Percentiles rank a stretch among this genome's conserved stretches.
phyloP scores from a whole-genome alignment of 2,329 filamentous ascomycete genomes.

The Botryotinia convoluta region DNA sequence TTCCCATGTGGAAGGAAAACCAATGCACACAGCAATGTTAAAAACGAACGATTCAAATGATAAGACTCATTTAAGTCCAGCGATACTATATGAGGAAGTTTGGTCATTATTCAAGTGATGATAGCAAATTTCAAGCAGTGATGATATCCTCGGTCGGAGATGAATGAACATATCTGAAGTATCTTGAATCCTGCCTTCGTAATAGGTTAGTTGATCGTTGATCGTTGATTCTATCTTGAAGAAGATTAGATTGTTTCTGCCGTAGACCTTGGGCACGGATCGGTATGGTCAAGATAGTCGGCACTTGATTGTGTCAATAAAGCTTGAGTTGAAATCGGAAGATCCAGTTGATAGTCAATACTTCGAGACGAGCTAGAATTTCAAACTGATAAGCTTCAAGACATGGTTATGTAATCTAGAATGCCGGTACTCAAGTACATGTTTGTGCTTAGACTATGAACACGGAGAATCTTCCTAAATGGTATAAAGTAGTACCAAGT shows the following conservation, averaged over 20 bases:
- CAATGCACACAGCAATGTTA: background rate
- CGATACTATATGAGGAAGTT: background rate
- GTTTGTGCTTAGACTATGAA: background rate
- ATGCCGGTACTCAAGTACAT: background rate
- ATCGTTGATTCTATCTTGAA: background rate
- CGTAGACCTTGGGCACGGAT: background rate
- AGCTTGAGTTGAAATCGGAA: background rate
- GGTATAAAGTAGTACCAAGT: background rate
- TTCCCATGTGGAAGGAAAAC: background rate
- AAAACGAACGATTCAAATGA: background rate
- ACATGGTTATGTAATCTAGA: slow-evolving; percentile 2
- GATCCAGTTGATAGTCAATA: background rate
- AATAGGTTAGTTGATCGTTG: background rate
- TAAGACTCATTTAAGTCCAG: background rate
- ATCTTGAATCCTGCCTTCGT: background rate
- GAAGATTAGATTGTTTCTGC: background rate
- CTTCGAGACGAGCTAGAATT: background rate
- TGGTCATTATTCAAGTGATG: background rate
- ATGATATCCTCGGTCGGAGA: background rate
- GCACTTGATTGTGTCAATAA: background rate
- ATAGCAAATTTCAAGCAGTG: background rate
- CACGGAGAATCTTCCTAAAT: background rate
- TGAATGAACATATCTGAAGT: background rate
- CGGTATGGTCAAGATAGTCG: background rate
- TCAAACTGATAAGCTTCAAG: background rate